phyloP scores from a whole-genome alignment of 768 basidiomycete species.

The Tulasnella sp. region DNA sequence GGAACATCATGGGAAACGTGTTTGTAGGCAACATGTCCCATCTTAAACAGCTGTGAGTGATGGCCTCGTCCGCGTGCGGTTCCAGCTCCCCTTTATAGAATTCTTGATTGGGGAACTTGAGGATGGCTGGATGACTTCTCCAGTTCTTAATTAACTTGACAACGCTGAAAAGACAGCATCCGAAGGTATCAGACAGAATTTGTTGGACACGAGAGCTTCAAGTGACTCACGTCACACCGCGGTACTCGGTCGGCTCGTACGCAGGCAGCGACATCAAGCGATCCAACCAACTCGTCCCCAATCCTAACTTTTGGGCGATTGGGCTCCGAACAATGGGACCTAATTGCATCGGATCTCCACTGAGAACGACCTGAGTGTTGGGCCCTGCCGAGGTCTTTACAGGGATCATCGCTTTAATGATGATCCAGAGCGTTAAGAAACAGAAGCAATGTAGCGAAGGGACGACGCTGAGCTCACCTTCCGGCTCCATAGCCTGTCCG shows the following conservation, averaged over 20 bases:
- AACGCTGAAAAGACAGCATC: constrained; percentile 29
- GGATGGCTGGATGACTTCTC: constrained; percentile 43
- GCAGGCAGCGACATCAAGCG: constrained; percentile 27
- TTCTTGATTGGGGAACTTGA: constrained; percentile 43
- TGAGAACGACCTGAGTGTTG: constrained; percentile 30
- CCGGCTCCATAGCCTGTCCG: constrained; percentile 51
- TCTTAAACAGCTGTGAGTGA: constrained; percentile 24
- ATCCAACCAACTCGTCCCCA: constrained; percentile 29
- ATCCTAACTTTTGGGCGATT: constrained; percentile 23
- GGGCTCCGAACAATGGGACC: constrained; percentile 30
- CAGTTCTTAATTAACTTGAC: constrained; percentile 52
- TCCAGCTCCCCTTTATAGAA: constrained; percentile 31
- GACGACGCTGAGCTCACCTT: too few relatives aligned
- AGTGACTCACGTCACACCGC: constrained; percentile 26
- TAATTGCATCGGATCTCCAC: constrained; percentile 32
- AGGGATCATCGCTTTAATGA: constrained; percentile 39
- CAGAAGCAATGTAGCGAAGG: too few relatives aligned
- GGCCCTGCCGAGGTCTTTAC: constrained; percentile 26
- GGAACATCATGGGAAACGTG: constrained; percentile 29
- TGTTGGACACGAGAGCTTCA: not conserved
- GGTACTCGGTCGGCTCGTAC: constrained; percentile 23
- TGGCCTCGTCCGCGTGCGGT: constrained; percentile 21
- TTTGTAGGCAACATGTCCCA: constrained; percentile 25
- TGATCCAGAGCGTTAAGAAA: too few relatives aligned
- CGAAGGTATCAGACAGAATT: not conserved